Evolutionary conservation across 768 basidiomycete genomes (phyloP).

Genomic region (Rhodosporidiobolus odoratus): DNA sequence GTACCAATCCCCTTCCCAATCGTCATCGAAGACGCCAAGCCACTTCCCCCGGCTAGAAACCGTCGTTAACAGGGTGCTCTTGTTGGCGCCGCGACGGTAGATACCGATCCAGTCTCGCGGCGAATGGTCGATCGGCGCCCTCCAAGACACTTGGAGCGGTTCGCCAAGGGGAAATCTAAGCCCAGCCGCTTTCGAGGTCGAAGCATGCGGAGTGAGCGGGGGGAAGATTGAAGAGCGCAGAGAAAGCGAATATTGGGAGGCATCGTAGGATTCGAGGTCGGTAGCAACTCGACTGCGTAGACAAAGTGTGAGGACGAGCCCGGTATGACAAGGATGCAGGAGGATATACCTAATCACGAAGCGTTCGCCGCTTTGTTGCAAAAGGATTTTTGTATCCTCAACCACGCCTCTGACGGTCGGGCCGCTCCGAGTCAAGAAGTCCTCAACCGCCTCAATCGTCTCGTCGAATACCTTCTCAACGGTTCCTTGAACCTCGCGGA

Average conservation of each 20-base stretch:
- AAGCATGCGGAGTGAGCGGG: constrained; percentile 17
- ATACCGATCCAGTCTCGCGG: constrained; percentile 88
- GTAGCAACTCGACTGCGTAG: constrained; percentile 64
- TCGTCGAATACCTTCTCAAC: constrained; percentile 95
- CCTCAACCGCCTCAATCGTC: constrained; percentile 85
- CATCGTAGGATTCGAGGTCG: constrained; percentile 74
- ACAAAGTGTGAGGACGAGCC: not conserved
- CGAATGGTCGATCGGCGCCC: constrained; percentile 77
- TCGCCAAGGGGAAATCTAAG: constrained; percentile 82
- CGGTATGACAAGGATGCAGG: not conserved
- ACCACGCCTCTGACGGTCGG: constrained; percentile 83
- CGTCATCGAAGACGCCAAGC: constrained; percentile 83
- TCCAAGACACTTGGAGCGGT: constrained; percentile 78
- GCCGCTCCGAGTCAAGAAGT: constrained; percentile 84
- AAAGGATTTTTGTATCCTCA: constrained; percentile 81
- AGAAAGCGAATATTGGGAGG: constrained; percentile 68
- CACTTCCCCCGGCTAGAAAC: constrained; percentile 83
- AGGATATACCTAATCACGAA: constrained; percentile 79
- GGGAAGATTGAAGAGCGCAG: constrained; percentile 52
- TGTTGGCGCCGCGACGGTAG: constrained; percentile 70
- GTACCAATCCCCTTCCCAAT: constrained; percentile 87
- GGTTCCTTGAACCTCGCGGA: constrained; percentile 85
- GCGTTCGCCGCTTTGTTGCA: constrained; percentile 84
- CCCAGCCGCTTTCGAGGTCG: constrained; percentile 15
- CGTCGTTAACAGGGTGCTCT: constrained; percentile 72